These are phyloP conservation scores for Stevia rebaudiana DNA, from an alignment of 140 eudicot genomes.

Conservation along the genomic window DNA sequence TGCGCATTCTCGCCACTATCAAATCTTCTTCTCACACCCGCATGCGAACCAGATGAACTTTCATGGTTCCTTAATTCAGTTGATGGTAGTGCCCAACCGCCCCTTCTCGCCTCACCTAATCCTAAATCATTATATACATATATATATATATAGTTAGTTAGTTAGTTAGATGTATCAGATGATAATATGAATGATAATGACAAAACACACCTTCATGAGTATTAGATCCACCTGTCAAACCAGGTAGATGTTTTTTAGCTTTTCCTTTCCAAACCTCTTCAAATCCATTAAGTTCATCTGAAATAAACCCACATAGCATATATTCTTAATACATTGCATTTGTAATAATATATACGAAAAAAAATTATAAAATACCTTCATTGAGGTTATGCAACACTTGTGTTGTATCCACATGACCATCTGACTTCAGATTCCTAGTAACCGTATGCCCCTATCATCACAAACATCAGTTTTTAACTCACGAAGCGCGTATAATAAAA, in stretches of 20 bases:
- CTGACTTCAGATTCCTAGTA: slow-evolving; percentile 67
- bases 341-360: neutral
- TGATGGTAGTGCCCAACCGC: slow-evolving; percentile 77
- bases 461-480: slow-evolving; percentile 3
- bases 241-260: slow-evolving; percentile 64
- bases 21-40: slow-evolving; percentile 31
- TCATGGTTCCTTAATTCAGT: slow-evolving; percentile 12
- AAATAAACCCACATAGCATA: neutral
- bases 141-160: neutral
- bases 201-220: slow-evolving; percentile 26
- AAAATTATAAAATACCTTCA: slow-evolving; percentile 41
- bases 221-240: slow-evolving; percentile 42
- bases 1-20: slow-evolving; percentile 15
- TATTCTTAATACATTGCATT: neutral
- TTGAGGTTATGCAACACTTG: slow-evolving; percentile 77
- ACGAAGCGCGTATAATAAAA: neutral
- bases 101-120: slow-evolving; percentile 42
- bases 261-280: slow-evolving; percentile 80
- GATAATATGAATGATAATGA: neutral
- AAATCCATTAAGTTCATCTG: slow-evolving; percentile 74
- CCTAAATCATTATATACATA: slow-evolving; percentile 25
- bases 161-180: too few relatives aligned
- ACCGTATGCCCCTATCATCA: slow-evolving; percentile 70
- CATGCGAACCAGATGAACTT: neutral
- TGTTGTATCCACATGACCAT: slow-evolving; percentile 80